Conservation (phyloP, 2,329 filamentous ascomycete genomes). For the Metarhizium robertsii region DNA sequence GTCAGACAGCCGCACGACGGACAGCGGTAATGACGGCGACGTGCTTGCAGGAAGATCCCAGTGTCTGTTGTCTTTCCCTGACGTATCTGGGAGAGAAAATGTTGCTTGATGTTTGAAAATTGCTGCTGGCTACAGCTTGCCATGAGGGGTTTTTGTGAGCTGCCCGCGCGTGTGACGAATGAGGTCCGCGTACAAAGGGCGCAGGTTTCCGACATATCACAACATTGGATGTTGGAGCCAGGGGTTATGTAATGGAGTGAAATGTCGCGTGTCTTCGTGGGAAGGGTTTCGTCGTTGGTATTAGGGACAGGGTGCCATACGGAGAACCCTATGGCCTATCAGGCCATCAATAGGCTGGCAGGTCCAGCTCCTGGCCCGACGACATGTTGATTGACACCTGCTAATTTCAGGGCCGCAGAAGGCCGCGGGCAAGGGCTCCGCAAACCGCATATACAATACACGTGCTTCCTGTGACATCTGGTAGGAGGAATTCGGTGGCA, state of each 20-base stretch:
- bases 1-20: neutral
- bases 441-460: too few relatives aligned
- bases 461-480: too few relatives aligned
- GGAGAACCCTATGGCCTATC: neutral
- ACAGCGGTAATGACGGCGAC: neutral
- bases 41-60: neutral
- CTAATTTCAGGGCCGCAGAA: neutral
- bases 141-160: neutral
- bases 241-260: neutral
- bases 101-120: too few relatives aligned
- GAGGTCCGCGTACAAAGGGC: neutral
- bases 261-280: constrained; percentile 1
- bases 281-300: neutral
- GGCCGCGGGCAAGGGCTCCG: too few relatives aligned
- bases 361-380: too few relatives aligned
- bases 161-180: neutral
- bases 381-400: neutral
- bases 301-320: neutral
- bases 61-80: too few relatives aligned
- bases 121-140: too few relatives aligned
- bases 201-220: neutral
- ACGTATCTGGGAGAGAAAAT: too few relatives aligned
- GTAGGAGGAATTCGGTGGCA: neutral
- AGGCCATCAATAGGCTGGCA: too few relatives aligned
- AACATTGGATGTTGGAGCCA: neutral